phyloP scores from a whole-genome alignment of 345 rosid genomes.

The Bretschneidera sinensis region DNA sequence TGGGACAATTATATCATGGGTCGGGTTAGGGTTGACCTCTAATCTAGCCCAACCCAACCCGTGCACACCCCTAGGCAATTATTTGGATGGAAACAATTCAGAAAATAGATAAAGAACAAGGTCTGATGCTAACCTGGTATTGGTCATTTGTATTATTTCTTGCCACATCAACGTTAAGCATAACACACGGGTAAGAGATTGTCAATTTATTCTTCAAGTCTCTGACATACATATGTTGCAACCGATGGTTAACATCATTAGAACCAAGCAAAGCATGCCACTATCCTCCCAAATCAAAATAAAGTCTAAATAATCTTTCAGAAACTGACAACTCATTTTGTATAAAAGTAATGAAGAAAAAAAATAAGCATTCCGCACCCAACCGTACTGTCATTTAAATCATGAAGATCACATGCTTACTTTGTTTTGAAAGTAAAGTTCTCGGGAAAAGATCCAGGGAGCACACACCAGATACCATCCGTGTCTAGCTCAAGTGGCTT shows the following conservation, averaged over 20 bases:
- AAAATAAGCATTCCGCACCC: background rate
- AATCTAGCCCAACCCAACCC: no score
- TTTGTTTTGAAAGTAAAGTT: constrained; percentile 83
- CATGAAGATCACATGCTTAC: constrained; percentile 36
- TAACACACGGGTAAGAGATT: constrained; percentile 94
- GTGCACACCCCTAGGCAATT: no score
- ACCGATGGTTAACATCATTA: constrained; percentile 16
- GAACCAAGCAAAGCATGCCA: constrained; percentile 15
- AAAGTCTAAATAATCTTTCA: constrained; percentile 1
- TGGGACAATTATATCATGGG: no score
- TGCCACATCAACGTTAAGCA: constrained; percentile 95
- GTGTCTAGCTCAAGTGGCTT: constrained; percentile 98
- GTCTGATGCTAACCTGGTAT: constrained; percentile 61
- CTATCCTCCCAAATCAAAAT: constrained; percentile 1
- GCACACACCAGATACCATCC: constrained; percentile 97
- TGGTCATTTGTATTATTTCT: constrained; percentile 93
- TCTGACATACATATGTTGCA: constrained; percentile 38
- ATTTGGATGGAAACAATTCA: background rate
- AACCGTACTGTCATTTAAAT: background rate
- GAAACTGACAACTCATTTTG: background rate
- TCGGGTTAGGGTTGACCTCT: no score
- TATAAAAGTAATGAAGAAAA: background rate
- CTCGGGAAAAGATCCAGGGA: constrained; percentile 96
- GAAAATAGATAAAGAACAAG: constrained; percentile 1
- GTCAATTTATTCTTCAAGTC: constrained; percentile 77